Evolutionary conservation across 163 green algal genomes (phyloP).

Genomic region (Picocystis sp.): DNA sequence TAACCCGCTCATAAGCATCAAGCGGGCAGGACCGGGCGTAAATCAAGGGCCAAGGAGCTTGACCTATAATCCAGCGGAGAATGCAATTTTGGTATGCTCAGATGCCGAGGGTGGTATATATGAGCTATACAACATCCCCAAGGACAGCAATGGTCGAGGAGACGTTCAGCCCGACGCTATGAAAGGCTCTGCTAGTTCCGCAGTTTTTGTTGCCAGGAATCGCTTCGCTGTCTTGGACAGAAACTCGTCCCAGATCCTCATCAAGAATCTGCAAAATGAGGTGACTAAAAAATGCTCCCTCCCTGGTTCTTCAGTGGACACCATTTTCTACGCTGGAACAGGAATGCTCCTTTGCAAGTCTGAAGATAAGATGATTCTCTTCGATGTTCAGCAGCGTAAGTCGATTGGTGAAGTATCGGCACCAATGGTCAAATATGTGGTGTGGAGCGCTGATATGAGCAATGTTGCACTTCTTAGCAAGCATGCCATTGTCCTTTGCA

Average conservation of each 20-base stretch:
- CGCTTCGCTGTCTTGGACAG: conserved; percentile 94
- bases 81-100: conserved; percentile 76
- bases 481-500: conserved; percentile 90
- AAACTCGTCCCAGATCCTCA: conserved; percentile 58
- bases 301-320: conserved; percentile 54
- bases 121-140: conserved; percentile 70
- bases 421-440: conserved; percentile 70
- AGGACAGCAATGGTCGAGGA: conserved; percentile 13
- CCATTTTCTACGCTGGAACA: conserved; percentile 94
- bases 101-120: conserved; percentile 85
- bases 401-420: conserved; percentile 21
- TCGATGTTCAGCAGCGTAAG: conserved; percentile 84
- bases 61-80: conserved; percentile 98
- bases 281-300: conserved; percentile 89
- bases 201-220: conserved; percentile 98
- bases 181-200: conserved; percentile 39
- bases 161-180: background rate
- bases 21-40: conserved; percentile 26
- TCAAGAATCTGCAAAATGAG: conserved; percentile 76
- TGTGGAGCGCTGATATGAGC: conserved; percentile 88
- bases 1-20: conserved; percentile 76
- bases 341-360: conserved; percentile 77
- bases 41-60: conserved; percentile 40
- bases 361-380: conserved; percentile 91
- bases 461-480: conserved; percentile 89